Percentiles rank a stretch among this genome's conserved stretches.
Conservation (phyloP, 2,329 filamentous ascomycete species). For the Calonectria crousiana region DNA sequence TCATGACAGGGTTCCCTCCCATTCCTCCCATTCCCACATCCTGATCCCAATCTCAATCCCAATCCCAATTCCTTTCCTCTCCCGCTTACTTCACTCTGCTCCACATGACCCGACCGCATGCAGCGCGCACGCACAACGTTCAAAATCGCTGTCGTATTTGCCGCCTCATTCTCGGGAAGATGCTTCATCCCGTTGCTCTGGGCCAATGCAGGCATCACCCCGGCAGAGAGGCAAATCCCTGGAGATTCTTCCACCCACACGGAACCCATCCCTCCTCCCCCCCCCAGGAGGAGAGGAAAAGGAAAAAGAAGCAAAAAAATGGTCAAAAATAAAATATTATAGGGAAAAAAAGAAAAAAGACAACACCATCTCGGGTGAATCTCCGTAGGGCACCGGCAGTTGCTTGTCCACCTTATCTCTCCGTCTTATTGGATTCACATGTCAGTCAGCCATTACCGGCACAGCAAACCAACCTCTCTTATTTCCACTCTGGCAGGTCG, state of each 20-base stretch:
- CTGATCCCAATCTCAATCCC: neutral
- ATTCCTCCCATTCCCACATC: neutral
- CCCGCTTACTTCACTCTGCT: neutral
- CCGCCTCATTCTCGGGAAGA: constrained; percentile 27
- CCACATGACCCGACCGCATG: neutral
- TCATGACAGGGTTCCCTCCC: neutral
- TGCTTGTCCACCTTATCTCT: neutral
- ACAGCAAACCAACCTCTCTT: neutral
- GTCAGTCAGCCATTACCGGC: neutral
- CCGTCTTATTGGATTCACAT: neutral
- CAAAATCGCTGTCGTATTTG: constrained; percentile 12
- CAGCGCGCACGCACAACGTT: neutral
- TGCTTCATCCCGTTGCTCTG: constrained; percentile 35
- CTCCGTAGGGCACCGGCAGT: neutral
- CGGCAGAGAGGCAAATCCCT: constrained; percentile 21
- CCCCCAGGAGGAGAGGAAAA: neutral
- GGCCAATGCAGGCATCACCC: constrained; percentile 41
- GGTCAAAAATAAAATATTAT: neutral
- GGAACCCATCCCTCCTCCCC: neutral
- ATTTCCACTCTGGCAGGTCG: neutral
- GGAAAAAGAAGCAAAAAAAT: neutral
- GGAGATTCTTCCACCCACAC: constrained; percentile 15
- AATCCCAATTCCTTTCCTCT: neutral
- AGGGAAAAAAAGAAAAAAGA: neutral
- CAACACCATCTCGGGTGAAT: neutral